These are phyloP conservation scores for Pichia sp. DNA, from an alignment of 1,139 yeast genomes.

Conservation along the genomic window DNA sequence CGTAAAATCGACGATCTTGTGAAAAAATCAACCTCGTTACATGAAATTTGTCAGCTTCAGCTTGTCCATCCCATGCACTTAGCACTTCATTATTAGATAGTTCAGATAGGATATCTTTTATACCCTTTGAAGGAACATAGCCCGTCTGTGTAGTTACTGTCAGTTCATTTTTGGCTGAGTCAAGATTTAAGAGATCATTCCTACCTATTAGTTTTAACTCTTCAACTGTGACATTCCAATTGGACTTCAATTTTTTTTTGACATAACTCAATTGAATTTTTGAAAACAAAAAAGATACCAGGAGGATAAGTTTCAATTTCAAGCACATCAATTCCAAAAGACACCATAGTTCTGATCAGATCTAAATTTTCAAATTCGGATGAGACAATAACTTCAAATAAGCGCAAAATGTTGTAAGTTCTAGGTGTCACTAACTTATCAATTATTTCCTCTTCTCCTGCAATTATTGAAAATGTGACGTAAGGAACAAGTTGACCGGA, in stretches of 20 bases:
- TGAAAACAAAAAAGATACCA: constrained; percentile 64
- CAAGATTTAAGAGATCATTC: constrained; percentile 46
- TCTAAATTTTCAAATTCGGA: constrained; percentile 47
- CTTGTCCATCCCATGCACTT: constrained; percentile 62
- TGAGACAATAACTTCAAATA: constrained; percentile 62
- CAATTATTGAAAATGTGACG: constrained; percentile 63
- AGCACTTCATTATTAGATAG: constrained; percentile 39
- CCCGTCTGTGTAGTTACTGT: background rate
- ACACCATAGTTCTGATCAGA: constrained; percentile 56
- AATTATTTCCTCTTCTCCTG: constrained; percentile 59
- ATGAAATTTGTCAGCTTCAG: constrained; percentile 61
- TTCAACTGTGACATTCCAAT: constrained; percentile 39
- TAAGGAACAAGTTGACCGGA: constrained; percentile 43
- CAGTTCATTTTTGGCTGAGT: constrained; percentile 1
- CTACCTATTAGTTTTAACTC: constrained; percentile 62
- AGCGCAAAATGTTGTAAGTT: constrained; percentile 50
- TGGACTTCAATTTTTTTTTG: constrained; percentile 51
- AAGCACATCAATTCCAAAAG: constrained; percentile 45
- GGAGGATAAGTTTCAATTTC: constrained; percentile 69
- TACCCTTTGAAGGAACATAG: constrained; percentile 31
- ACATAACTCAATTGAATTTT: constrained; percentile 53
- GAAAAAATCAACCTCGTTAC: constrained; percentile 72
- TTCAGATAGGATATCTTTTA: constrained; percentile 40
- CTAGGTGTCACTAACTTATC: constrained; percentile 62
- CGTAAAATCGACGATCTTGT: constrained; percentile 74